These are phyloP conservation scores for Purshia tridentata DNA, from an alignment of 306 rosid genomes.

Conservation along the genomic window DNA sequence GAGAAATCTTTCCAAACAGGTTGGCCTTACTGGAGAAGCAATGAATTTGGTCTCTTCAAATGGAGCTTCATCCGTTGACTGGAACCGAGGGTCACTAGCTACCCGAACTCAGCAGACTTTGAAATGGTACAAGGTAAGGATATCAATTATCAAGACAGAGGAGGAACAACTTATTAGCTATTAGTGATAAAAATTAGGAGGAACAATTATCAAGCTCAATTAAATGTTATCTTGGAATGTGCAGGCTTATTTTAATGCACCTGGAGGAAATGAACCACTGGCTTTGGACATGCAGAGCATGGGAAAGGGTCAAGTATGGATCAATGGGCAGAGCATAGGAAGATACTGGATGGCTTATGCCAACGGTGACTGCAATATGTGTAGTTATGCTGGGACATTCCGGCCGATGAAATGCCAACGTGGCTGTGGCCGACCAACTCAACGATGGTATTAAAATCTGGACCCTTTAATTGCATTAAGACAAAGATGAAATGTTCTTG, in stretches of 20 bases:
- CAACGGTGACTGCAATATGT: conserved; percentile 64
- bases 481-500: background rate
- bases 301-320: conserved; percentile 99
- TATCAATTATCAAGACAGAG: background rate
- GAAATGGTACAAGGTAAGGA: conserved; percentile 86
- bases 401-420: conserved; percentile 55
- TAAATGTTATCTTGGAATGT: conserved; percentile 12
- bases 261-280: conserved; percentile 67
- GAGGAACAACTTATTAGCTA: background rate
- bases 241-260: conserved; percentile 86
- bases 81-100: conserved; percentile 61
- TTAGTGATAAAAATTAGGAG: background rate
- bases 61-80: conserved; percentile 65
- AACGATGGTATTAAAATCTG: conserved; percentile 59
- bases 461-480: background rate
- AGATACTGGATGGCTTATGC: conserved; percentile 94
- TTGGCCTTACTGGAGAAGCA: conserved; percentile 86
- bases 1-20: conserved; percentile 39
- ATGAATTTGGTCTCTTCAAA: conserved; percentile 67
- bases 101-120: conserved; percentile 47
- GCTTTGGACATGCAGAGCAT: conserved; percentile 82
- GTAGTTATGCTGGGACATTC: conserved; percentile 72
- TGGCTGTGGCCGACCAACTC: conserved; percentile 92
- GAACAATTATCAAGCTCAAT: too few relatives aligned
- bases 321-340: conserved; percentile 95